A percentile compares a stretch with the other conserved stretches of the same genome.
These are phyloP conservation scores for Phytophthora ramorum DNA, from an alignment of 352 stramenopile genomes.

Conservation along the genomic window DNA sequence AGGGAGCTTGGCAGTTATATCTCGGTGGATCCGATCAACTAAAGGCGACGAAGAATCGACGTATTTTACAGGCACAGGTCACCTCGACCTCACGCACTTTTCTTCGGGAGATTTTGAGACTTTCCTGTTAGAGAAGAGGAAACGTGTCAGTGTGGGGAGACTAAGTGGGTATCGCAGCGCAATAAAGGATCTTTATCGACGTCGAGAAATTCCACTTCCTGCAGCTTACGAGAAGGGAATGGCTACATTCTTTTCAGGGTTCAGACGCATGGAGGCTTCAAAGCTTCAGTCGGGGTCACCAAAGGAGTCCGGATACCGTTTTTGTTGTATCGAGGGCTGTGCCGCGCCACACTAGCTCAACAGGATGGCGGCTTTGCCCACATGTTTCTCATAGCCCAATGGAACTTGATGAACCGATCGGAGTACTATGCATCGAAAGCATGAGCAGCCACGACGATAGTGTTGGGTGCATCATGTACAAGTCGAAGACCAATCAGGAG, in stretches of 20 bases:
- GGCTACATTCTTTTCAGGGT: conserved; percentile 10
- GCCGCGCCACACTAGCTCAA: background rate
- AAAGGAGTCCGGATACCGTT: conserved; percentile 2
- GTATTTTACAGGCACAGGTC: background rate
- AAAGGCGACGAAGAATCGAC: background rate
- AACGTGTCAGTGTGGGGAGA: conserved; percentile 4
- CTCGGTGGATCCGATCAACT: background rate
- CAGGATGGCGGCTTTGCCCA: conserved; percentile 23
- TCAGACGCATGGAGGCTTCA: conserved; percentile 7
- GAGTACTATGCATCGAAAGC: conserved; percentile 9
- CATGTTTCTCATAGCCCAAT: conserved; percentile 28
- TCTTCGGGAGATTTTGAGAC: conserved; percentile 1
- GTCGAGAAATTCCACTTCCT: background rate
- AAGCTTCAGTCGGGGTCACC: conserved; percentile 1
- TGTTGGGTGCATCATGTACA: conserved; percentile 24
- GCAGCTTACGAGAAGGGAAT: conserved; percentile 3
- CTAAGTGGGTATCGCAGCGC: conserved; percentile 16
- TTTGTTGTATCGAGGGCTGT: background rate
- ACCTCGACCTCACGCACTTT: conserved; percentile 1
- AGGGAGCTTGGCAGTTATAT: background rate
- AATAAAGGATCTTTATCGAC: conserved; percentile 12
- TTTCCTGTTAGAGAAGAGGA: conserved; percentile 10
- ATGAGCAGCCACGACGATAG: conserved; percentile 12
- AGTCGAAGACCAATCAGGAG: conserved; percentile 33
- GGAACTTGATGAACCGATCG: conserved; percentile 26